Evolutionary conservation across 2,329 filamentous ascomycete genomes (phyloP).

Genomic region (Aspergillus viridinutans): DNA sequence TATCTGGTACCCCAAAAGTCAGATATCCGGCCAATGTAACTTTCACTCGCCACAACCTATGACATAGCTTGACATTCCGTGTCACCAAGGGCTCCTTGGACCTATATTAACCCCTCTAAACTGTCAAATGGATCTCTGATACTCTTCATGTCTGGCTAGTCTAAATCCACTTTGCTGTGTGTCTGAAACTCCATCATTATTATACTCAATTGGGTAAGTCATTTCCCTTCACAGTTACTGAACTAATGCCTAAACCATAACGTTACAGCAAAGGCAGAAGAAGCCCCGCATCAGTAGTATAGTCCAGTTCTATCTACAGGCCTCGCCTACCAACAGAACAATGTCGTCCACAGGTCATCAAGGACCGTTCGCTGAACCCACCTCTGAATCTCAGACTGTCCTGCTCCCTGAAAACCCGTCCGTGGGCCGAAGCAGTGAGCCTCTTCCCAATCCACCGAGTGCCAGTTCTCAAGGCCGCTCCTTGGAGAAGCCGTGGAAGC

Average conservation of each 20-base stretch:
- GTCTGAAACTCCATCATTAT: not conserved
- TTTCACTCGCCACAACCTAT: not conserved
- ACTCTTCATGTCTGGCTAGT: not conserved
- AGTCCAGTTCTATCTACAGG: not conserved
- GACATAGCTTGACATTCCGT: not conserved
- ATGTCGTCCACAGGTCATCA: conserved; percentile 9
- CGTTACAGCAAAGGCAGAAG: not conserved
- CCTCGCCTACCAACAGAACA: not conserved
- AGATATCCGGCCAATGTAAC: not conserved
- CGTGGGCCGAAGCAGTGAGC: not conserved
- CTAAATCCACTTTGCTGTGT: not conserved
- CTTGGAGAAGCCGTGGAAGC: conserved; percentile 26
- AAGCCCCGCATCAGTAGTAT: not conserved
- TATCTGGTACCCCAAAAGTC: not conserved
- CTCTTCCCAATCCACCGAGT: not conserved
- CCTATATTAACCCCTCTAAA: not conserved
- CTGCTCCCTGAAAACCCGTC: conserved; percentile 3
- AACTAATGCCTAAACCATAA: not conserved
- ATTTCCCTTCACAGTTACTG: not conserved
- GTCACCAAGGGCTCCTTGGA: not conserved
- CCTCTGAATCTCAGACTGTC: conserved; percentile 5
- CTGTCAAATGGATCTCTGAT: not conserved
- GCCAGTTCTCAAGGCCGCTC: not conserved
- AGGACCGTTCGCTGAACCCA: conserved; percentile 6
- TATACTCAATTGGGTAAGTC: not conserved